Evolutionary conservation across 2,329 filamentous ascomycete species (phyloP), one percentile per base, ranked within the genome.

Genomic region (Pseudocercospora fijiensis): DNA sequence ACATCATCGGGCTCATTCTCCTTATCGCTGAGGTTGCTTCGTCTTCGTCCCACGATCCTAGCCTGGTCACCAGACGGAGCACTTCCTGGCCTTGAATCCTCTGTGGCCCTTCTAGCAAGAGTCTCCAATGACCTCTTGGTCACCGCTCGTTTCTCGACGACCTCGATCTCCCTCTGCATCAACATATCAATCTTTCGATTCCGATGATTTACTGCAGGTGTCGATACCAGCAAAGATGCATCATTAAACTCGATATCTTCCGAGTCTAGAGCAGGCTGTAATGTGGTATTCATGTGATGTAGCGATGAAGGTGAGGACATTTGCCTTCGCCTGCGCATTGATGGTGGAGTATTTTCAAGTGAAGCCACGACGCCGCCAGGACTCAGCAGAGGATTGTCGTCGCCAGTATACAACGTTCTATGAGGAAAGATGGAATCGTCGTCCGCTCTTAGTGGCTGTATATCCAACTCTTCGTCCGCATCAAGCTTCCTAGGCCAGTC

Each of bases 161-260:
- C 74, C 58, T 80, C 76, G 13, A 78, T 74, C 64, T 82, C 80
- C 18, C 75, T 72, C 65, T 77, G 74, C 52, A 78, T 73, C 53
- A 82, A 78, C 43, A 78, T 75, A 63, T 82, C 79, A 26, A 82
- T 72, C 30, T 69, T 71, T 1, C 75, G 77, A 41, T 69, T 63
- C 10, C 61, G 64, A 60, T 41, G 62, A 72, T 80, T 69, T 9
- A 69, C 68, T 73, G 76, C 76, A 13, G 82, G 81, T 2, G 81
- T 83, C 4, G 81, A 82, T 4, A 79, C 78, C 4, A 83, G 76
- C 43, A 83, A 70, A 13, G 79, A 81, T 18, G 75, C 77, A 20
- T 78, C 75, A 59, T 80, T 78, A 62, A 83, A 77, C 37, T 82
- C 80, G 16, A 80, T 76, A 9, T 76, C 76, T 62, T 70, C 62